A percentile compares a stretch with the other conserved stretches of the same genome.
These are phyloP conservation scores for Sporobolomyces pararoseus DNA, from an alignment of 768 basidiomycete genomes.

Conservation along the genomic window DNA sequence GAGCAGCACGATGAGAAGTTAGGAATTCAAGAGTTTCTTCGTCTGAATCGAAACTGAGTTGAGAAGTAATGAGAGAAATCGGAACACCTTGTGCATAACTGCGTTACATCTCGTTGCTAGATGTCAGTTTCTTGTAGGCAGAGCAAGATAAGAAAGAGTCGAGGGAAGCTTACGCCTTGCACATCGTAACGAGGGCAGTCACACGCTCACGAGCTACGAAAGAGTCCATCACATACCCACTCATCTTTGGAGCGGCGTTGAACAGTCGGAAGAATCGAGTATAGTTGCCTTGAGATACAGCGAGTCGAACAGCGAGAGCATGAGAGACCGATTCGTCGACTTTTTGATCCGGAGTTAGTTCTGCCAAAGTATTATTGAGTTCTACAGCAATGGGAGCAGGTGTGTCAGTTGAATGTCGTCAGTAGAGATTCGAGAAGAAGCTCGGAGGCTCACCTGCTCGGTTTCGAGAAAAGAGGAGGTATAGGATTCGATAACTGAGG, in stretches of 20 bases:
- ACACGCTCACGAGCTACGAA: slow-evolving; percentile 88
- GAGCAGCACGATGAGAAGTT: slow-evolving; percentile 62
- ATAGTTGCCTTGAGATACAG: slow-evolving; percentile 88
- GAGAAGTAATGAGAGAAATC: slow-evolving; percentile 69
- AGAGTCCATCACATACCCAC: slow-evolving; percentile 98
- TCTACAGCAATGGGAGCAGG: slow-evolving; percentile 56
- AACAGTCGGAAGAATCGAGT: slow-evolving; percentile 84
- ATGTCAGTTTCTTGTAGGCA: neutral
- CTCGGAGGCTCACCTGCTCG: slow-evolving; percentile 68
- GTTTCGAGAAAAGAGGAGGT: slow-evolving; percentile 89
- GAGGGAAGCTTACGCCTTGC: slow-evolving; percentile 65
- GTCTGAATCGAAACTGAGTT: slow-evolving; percentile 75
- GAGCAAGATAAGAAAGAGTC: neutral
- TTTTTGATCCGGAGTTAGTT: slow-evolving; percentile 91
- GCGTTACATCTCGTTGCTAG: slow-evolving; percentile 8
- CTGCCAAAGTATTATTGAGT: slow-evolving; percentile 93
- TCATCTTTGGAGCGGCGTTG: slow-evolving; percentile 83
- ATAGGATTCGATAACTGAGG: slow-evolving; percentile 92
- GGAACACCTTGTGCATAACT: slow-evolving; percentile 73
- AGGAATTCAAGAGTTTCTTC: slow-evolving; percentile 67
- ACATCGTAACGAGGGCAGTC: slow-evolving; percentile 78
- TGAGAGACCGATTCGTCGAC: slow-evolving; percentile 72
- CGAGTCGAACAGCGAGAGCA: slow-evolving; percentile 82
- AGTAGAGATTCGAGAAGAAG: neutral
- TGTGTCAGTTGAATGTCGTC: too few species aligned